phyloP scores from a whole-genome alignment of 768 basidiomycete genomes.

The Daedaleopsis nitida region DNA sequence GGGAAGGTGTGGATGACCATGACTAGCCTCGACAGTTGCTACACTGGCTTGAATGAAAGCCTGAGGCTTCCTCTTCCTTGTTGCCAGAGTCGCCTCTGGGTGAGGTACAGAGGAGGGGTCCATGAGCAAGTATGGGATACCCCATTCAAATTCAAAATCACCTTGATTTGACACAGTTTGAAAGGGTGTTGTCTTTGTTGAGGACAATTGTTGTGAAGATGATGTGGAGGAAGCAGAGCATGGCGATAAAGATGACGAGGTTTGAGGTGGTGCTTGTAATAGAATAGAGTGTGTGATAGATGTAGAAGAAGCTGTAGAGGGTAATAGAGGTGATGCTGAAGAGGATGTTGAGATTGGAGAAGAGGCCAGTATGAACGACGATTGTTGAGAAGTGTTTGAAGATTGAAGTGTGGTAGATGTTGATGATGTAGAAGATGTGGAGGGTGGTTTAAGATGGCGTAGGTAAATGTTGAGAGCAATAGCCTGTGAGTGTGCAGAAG shows the following conservation, averaged over 20 bases:
- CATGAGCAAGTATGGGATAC: neutral
- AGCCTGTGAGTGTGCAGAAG: neutral
- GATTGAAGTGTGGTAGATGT: neutral
- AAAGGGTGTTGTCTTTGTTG: neutral
- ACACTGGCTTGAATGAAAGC: too few relatives aligned
- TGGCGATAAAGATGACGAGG: neutral
- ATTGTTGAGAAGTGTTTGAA: too few relatives aligned
- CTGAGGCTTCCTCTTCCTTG: neutral
- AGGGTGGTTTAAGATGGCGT: neutral
- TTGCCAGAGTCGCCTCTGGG: neutral
- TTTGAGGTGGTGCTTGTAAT: neutral
- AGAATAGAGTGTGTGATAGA: too few relatives aligned
- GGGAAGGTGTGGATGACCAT: too few relatives aligned
- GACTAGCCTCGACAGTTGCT: too few relatives aligned
- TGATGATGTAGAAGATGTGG: neutral
- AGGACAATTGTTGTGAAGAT: neutral
- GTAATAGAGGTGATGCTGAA: neutral
- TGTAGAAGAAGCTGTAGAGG: neutral
- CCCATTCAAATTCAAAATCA: neutral
- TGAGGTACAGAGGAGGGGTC: neutral
- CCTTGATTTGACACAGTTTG: too few relatives aligned
- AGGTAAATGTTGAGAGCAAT: neutral
- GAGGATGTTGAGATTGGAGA: neutral
- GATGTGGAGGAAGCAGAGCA: too few relatives aligned
- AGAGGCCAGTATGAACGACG: too few relatives aligned